Percentiles rank a stretch among this genome's conserved stretches.
phyloP scores from a whole-genome alignment of 176 grass and related monocot species.

The Carex pumila region DNA sequence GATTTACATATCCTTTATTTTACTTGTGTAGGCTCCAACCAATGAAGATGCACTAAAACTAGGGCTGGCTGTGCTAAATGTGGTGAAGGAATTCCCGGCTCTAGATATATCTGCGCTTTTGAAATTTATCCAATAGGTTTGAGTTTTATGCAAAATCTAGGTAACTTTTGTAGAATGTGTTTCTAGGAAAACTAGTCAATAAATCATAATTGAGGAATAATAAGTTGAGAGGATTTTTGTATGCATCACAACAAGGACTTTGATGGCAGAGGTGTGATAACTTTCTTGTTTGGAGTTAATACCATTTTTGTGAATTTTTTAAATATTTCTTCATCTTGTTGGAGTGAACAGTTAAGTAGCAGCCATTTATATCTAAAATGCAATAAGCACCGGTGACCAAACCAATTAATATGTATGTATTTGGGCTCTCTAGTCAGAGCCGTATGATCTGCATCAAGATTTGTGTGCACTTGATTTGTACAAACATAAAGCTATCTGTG shows the following conservation, averaged over 20 bases:
- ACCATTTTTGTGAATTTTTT: background rate
- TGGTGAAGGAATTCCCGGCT: constrained; percentile 56
- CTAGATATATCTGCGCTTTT: constrained; percentile 51
- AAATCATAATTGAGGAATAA: background rate
- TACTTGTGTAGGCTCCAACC: constrained; percentile 47
- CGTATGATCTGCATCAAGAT: no score
- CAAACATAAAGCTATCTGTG: no score
- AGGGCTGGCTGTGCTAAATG: constrained; percentile 50
- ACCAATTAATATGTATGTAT: no score
- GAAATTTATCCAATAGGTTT: constrained; percentile 51
- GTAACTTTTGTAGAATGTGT: background rate
- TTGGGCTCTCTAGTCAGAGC: no score
- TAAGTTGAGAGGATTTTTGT: background rate
- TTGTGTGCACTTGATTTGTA: no score
- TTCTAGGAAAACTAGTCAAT: constrained; percentile 1
- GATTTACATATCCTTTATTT: background rate
- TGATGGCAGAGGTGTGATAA: background rate
- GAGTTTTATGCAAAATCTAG: background rate
- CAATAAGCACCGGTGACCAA: background rate
- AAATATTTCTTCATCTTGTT: background rate
- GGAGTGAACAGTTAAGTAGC: background rate
- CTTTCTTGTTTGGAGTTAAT: background rate
- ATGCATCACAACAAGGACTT: background rate
- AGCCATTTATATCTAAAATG: background rate
- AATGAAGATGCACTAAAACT: constrained; percentile 65